Evolutionary conservation across 331 rosid genomes (phyloP).

Genomic region (Arachis monticola): DNA sequence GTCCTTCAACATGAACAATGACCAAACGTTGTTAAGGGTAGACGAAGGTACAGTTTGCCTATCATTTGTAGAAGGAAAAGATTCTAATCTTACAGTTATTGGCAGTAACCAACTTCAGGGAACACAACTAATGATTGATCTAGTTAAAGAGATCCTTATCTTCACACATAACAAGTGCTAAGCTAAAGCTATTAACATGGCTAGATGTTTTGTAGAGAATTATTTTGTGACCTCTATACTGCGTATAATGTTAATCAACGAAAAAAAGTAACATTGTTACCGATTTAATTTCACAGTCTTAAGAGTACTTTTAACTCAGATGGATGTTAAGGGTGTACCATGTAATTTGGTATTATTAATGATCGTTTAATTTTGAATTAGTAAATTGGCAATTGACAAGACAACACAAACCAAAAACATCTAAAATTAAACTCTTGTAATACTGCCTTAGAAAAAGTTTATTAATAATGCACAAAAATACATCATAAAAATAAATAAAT

Average conservation of each 20-base stretch:
- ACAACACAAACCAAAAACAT: not conserved
- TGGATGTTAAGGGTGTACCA: not conserved
- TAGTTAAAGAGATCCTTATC: conserved; percentile 36
- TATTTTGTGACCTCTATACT: not conserved
- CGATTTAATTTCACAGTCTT: not conserved
- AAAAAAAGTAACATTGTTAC: not conserved
- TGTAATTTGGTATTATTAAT: too few relatives aligned
- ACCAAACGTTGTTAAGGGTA: not conserved
- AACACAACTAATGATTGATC: conserved; percentile 30
- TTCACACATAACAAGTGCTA: conserved; percentile 37
- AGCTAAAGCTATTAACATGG: not conserved
- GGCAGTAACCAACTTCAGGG: conserved; percentile 47
- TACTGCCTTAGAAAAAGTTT: too few relatives aligned
- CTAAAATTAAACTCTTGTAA: too few relatives aligned
- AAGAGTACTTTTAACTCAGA: too few relatives aligned
- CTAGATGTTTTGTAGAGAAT: not conserved
- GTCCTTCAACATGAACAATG: conserved; percentile 15
- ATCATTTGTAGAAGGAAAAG: conserved; percentile 33
- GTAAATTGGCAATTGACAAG: not conserved
- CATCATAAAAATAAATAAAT: too few relatives aligned
- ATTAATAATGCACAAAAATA: too few relatives aligned
- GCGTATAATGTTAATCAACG: not conserved
- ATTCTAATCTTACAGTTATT: conserved; percentile 42
- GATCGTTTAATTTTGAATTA: too few relatives aligned
- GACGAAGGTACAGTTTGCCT: conserved; percentile 38